phyloP scores from a whole-genome alignment of 805 yeast species.

The Ogataea neopini region DNA sequence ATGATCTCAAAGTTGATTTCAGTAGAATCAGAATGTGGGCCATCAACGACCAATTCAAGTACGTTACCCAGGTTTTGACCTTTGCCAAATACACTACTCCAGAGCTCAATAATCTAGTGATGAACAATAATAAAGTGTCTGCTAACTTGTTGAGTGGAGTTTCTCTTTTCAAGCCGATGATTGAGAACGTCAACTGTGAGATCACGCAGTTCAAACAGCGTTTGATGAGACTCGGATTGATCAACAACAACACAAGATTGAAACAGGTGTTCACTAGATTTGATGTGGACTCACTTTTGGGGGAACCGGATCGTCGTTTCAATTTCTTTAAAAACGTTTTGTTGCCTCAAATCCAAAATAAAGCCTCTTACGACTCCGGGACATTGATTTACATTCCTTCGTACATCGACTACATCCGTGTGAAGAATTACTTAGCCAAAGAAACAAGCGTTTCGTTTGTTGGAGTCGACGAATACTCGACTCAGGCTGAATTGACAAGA shows the following conservation, averaged over 20 bases:
- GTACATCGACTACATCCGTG: constrained; percentile 80
- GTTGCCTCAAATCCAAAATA: constrained; percentile 68
- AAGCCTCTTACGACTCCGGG: constrained; percentile 69
- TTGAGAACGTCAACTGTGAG: constrained; percentile 49
- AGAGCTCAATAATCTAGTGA: constrained; percentile 64
- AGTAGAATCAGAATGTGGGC: constrained; percentile 91
- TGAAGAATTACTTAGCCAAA: constrained; percentile 66
- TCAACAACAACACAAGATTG: constrained; percentile 46
- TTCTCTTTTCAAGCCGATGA: constrained; percentile 51
- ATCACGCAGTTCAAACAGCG: constrained; percentile 59
- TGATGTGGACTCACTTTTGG: constrained; percentile 51
- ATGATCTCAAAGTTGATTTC: constrained; percentile 72
- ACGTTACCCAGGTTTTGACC: constrained; percentile 74
- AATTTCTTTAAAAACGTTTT: constrained; percentile 73
- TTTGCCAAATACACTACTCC: constrained; percentile 82
- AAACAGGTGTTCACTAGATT: constrained; percentile 74
- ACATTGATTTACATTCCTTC: constrained; percentile 79
- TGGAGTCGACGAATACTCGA: constrained; percentile 80
- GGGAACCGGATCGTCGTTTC: constrained; percentile 83
- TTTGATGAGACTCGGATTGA: constrained; percentile 30
- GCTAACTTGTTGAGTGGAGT: constrained; percentile 57
- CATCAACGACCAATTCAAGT: constrained; percentile 75
- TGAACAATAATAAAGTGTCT: constrained; percentile 44
- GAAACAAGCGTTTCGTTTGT: constrained; percentile 67
- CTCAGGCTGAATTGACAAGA: constrained; percentile 67